Conservation (phyloP, 768 basidiomycete species). For the Mycena maculata region DNA sequence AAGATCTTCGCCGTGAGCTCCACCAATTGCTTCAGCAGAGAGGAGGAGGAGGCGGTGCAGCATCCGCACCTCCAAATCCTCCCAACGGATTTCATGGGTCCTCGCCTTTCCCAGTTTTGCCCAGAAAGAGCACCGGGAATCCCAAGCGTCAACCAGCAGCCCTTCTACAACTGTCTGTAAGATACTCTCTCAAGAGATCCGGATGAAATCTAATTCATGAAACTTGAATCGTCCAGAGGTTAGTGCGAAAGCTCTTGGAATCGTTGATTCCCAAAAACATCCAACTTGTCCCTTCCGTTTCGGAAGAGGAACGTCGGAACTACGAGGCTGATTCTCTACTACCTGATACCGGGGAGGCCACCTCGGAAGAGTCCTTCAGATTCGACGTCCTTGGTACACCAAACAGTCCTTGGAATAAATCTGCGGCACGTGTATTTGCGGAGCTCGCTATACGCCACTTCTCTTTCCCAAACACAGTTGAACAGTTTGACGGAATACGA, state of each 20-base stretch:
- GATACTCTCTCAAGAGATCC: background rate
- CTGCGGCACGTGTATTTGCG: constrained; percentile 15
- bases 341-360: background rate
- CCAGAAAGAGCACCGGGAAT: background rate
- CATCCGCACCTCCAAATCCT: no score
- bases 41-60: no score
- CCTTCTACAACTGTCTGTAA: background rate
- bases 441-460: constrained; percentile 5
- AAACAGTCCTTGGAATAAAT: constrained; percentile 18
- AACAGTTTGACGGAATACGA: constrained; percentile 1
- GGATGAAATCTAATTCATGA: background rate
- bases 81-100: background rate
- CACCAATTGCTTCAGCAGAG: no score
- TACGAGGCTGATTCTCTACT: background rate
- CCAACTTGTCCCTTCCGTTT: background rate
- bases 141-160: background rate
- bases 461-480: background rate
- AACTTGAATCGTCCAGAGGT: background rate
- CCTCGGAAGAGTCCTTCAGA: constrained; percentile 3
- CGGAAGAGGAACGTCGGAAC: background rate
- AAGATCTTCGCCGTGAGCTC: no score
- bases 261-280: background rate
- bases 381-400: constrained; percentile 8
- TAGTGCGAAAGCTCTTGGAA: background rate
- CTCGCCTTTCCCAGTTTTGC: background rate